These are phyloP conservation scores for Glaciozyma martinii DNA, from an alignment of 768 basidiomycete genomes.

Conservation along the genomic window DNA sequence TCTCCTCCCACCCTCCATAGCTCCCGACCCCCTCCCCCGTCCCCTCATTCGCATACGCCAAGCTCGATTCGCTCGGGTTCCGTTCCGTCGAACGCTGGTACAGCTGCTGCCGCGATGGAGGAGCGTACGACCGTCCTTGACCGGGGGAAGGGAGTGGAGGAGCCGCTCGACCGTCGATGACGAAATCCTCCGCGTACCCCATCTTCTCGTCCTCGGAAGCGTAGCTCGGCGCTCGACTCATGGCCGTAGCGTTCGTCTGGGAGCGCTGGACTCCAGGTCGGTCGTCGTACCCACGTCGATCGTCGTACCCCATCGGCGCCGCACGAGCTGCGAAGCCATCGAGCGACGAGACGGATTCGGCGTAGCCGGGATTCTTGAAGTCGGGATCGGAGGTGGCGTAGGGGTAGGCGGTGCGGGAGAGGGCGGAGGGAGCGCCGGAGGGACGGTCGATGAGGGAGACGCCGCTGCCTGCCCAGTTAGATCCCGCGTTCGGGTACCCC, in stretches of 20 bases:
- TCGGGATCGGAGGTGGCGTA: not conserved
- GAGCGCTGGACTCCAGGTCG: not conserved
- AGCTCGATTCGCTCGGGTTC: constrained; percentile 7
- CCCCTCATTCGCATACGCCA: not conserved
- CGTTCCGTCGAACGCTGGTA: constrained; percentile 7
- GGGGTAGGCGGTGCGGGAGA: not conserved
- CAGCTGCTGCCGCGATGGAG: constrained; percentile 6
- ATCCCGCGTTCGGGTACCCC: not conserved
- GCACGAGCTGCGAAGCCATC: constrained; percentile 10
- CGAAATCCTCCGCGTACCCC: not conserved
- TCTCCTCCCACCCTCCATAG: constrained; percentile 17
- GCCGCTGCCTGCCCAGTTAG: not conserved
- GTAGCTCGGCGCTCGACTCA: constrained; percentile 1
- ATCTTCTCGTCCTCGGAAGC: not conserved
- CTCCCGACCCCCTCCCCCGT: not conserved
- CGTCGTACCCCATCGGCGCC: constrained; percentile 14
- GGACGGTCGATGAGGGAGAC: not conserved
- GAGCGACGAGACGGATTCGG: constrained; percentile 14
- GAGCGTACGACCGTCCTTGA: not conserved
- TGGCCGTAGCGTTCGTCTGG: not conserved
- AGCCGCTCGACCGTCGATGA: not conserved
- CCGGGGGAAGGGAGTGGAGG: not conserved
- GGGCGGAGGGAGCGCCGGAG: not conserved
- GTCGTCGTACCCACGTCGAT: not conserved
- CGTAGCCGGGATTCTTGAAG: not conserved